Evolutionary conservation across 2,329 filamentous ascomycete species (phyloP), one percentile per base, ranked within the genome.

Genomic region (Aspergillus aculeatinus): DNA sequence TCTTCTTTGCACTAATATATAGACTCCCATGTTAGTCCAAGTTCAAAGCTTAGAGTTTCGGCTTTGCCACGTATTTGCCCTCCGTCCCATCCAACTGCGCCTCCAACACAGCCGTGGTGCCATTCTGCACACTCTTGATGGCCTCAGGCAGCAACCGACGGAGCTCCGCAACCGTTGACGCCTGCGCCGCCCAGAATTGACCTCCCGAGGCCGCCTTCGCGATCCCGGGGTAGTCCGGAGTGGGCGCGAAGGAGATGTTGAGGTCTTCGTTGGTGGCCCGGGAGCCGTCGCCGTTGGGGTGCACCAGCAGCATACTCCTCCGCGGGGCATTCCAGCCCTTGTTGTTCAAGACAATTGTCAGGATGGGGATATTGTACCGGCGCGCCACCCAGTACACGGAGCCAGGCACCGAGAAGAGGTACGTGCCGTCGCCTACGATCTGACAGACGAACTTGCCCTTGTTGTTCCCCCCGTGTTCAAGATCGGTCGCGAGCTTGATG

Each of bases 271-370:
- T 89, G 47, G 80, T 82, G 2, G 83, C 85, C 59, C 85, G 85
- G 1, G 81, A 83, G 1, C 85, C 87, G 55, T 83, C 79, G 11
- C 87, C 87, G 42, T 87, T 77, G 0, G 87, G 87, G 68, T 90
- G 87, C 1, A 89, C 87, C 11, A 89, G 80, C 21, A 88, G 73
- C 70, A 89, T 79, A 16, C 82, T 86, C 58, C 80, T 79, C 5
- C 83, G 77, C 0, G 87, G 87, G 0, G 87, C 87, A 67, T 90
- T 88, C 87, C 87, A 90, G 49, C 87, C 87, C 74, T 88, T 85
- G 68, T 90, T 90, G 70, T 89, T 89, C 54, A 90, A 72, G 11
- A 89, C 85, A 48, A 90, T 85, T 0, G 86, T 88, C 39, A 90
- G 73, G 12, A 89, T 78, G 0, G 87, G 87, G 57, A 89, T 88